Percentiles rank a stretch among this genome's conserved stretches.
Conservation (phyloP, 169 alveolate genomes). For the Eimeria zaria region DNA sequence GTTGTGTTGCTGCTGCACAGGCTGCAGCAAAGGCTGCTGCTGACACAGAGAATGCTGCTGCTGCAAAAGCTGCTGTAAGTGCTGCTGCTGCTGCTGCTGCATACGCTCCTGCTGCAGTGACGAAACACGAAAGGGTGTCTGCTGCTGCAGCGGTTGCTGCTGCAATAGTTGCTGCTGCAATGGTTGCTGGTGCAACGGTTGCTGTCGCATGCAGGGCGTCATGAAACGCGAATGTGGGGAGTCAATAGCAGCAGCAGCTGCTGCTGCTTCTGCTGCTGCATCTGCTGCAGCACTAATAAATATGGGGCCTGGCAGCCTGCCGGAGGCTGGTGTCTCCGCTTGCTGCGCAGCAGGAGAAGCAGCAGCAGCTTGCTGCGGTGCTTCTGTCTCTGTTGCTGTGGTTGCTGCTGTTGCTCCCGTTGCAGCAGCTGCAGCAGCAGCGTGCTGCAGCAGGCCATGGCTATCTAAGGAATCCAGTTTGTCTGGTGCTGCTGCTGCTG, state of each 20-base stretch:
- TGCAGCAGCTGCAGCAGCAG: background rate
- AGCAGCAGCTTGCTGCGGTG: background rate
- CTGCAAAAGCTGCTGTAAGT: background rate
- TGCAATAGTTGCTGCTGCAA: background rate
- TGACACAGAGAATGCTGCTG: background rate
- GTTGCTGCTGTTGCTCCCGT: constrained; percentile 54
- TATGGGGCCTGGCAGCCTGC: background rate
- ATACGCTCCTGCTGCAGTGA: background rate
- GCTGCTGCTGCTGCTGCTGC: background rate
- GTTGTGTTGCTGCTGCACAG: background rate
- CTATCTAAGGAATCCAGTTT: background rate
- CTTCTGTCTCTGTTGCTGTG: constrained; percentile 36
- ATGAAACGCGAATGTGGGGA: background rate
- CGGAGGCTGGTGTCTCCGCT: background rate
- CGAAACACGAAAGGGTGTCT: background rate
- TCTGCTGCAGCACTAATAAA: background rate
- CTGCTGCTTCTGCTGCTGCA: constrained; percentile 1
- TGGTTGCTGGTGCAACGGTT: too few relatives aligned
- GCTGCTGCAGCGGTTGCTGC: constrained; percentile 10
- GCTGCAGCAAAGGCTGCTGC: background rate
- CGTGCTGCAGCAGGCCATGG: constrained; percentile 25
- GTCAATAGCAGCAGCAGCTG: background rate
- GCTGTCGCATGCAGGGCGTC: too few relatives aligned
- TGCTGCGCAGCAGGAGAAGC: background rate
- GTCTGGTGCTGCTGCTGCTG: background rate